Percentiles rank a stretch among this genome's conserved stretches.
These are phyloP conservation scores for Xylaria palmicola DNA, from an alignment of 495 filamentous ascomycete species.

Conservation along the genomic window DNA sequence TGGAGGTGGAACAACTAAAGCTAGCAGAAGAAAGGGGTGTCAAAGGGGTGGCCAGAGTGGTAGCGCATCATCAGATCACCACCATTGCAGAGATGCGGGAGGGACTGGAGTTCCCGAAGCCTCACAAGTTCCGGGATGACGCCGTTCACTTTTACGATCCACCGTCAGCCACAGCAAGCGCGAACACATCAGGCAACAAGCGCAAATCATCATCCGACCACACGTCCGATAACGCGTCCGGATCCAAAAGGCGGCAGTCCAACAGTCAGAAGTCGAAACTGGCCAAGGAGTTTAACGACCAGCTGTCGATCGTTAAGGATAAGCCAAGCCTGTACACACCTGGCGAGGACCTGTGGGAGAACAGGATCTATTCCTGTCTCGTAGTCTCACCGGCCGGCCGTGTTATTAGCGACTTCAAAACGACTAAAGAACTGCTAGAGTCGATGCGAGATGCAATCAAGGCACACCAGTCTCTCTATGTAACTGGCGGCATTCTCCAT, in stretches of 20 bases:
- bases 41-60: neutral
- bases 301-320: neutral
- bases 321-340: neutral
- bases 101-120: constrained; percentile 2
- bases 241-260: neutral
- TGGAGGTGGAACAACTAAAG: constrained; percentile 8
- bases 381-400: constrained; percentile 1
- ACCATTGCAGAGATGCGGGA: constrained; percentile 8
- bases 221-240: neutral
- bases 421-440: constrained; percentile 1
- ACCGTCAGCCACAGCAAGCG: neutral
- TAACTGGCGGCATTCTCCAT: constrained; percentile 37
- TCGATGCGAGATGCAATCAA: neutral
- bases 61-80: constrained; percentile 11
- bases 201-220: neutral
- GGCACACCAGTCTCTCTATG: constrained; percentile 34
- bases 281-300: neutral
- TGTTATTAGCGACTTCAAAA: neutral
- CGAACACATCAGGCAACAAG: neutral
- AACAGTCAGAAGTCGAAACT: neutral
- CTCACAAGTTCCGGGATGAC: neutral
- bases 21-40: neutral
- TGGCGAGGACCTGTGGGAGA: neutral
- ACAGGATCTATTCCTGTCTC: constrained; percentile 1
- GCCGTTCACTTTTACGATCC: neutral